phyloP scores from a whole-genome alignment of 2,329 filamentous ascomycete species.

The Fusarium fujikuroi region DNA sequence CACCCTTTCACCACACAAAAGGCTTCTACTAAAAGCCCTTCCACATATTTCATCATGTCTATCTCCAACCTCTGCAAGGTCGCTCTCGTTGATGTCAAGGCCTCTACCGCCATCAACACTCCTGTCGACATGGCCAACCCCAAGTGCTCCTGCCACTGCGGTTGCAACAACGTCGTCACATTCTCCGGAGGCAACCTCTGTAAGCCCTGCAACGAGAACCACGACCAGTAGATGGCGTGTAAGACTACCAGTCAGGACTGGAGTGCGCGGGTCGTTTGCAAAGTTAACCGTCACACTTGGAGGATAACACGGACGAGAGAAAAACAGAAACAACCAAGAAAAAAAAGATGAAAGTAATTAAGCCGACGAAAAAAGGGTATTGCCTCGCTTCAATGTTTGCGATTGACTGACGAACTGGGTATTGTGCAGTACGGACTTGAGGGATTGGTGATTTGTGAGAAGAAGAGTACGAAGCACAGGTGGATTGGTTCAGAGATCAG shows the following conservation, averaged over 20 bases:
- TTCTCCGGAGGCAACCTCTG: neutral
- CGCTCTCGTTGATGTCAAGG: neutral
- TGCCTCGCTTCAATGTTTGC: neutral
- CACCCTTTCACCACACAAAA: no score
- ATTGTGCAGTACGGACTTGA: neutral
- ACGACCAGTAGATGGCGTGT: neutral
- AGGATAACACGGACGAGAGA: neutral
- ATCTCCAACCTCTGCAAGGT: neutral
- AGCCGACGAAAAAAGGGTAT: neutral
- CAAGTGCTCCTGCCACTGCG: neutral
- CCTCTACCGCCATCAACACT: neutral
- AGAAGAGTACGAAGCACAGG: neutral
- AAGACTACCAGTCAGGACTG: neutral
- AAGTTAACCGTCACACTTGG: neutral
- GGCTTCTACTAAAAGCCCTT: neutral
- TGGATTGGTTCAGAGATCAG: neutral
- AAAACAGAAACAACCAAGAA: neutral
- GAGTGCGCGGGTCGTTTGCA: neutral
- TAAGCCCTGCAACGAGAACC: neutral
- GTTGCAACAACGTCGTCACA: neutral
- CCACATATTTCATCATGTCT: neutral
- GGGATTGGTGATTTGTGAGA: neutral
- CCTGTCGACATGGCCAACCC: neutral
- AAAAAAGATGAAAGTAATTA: neutral
- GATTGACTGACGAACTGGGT: neutral